These are phyloP conservation scores for Dendrocalamus sinicus DNA, from an alignment of 176 grass and related monocot genomes.

Conservation along the genomic window DNA sequence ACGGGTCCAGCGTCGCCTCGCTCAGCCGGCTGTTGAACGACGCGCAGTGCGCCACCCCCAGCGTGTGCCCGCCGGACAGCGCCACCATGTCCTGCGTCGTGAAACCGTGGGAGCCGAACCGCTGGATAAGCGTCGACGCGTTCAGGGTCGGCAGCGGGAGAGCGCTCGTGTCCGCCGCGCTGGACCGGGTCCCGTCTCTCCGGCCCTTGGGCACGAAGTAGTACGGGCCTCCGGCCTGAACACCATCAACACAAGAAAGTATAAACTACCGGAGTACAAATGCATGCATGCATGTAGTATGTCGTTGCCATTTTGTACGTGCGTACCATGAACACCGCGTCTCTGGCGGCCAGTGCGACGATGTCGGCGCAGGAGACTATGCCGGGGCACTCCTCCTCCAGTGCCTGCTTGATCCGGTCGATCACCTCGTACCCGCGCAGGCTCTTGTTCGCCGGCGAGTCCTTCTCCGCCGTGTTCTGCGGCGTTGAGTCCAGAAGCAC, in stretches of 20 bases:
- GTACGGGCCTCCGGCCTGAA: constrained; percentile 61
- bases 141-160: constrained; percentile 63
- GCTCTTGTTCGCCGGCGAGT: constrained; percentile 72
- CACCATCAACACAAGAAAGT: too few relatives aligned
- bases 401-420: constrained; percentile 64
- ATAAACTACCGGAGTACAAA: too few relatives aligned
- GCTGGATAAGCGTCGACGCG: constrained; percentile 48
- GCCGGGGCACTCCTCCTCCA: constrained; percentile 77
- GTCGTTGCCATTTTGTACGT: too few relatives aligned
- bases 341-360: constrained; percentile 72
- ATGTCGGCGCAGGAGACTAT: constrained; percentile 83
- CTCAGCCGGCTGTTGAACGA: constrained; percentile 57
- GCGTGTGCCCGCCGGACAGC: constrained; percentile 76
- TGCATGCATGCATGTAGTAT: too few relatives aligned
- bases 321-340: constrained; percentile 66
- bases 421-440: constrained; percentile 85
- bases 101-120: constrained; percentile 64
- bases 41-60: constrained; percentile 69
- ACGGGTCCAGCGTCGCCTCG: constrained; percentile 57
- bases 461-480: constrained; percentile 77
- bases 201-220: constrained; percentile 67
- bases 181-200: constrained; percentile 70
- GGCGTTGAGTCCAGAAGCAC: constrained; percentile 73
- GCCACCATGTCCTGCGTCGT: constrained; percentile 65
- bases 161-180: constrained; percentile 59